Evolutionary conservation across 192 early-diverging fungal genomes (phyloP), one percentile per base, ranked within the genome.

Genomic region (Globomyces pollinis-pini): DNA sequence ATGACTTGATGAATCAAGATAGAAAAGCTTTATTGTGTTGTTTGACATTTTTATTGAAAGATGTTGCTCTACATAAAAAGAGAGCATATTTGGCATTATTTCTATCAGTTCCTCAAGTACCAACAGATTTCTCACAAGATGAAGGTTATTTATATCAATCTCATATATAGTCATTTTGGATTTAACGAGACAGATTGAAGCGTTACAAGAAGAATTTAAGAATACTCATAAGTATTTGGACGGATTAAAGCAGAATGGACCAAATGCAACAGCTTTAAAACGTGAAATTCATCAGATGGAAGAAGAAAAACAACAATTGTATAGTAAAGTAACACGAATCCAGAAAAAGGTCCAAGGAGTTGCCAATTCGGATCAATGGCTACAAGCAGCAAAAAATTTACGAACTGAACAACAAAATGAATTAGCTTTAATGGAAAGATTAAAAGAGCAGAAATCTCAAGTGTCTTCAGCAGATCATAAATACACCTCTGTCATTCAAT

Each of bases 261-360:
- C 61, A 32, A 68, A 64, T 50, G 67, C 78, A 6, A 63, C 64
- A 2, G 49, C 60, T 16, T 31, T 83, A 18, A 81, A 81, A 42
- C 59, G 69, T 30, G 81, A 83, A 60, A 83, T 83, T 35, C 76
- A 78, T 62, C 71, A 77, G 51, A 74, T 81, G 72, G 81, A 83
- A 49, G 81, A 83, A 49, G 81, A 83, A 60, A 83, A 83, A 63
- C 78, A 81, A 64, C 81, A 81, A 43, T 73, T 83, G 33, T 33
- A 62, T 35, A 70, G 53, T 47, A 83, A 81, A 38, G 74, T 83
- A 26, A n/a, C 29, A 7, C 68, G 70, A 23, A 63, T 81, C 36
- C 57, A 64, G 47, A 77, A 76, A 56, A 72, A 77, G 38, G 76
- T 81, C n/a, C 66, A 83, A 50, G 68, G 76, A 36, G 61, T 81